Conservation (phyloP, 306 rosid species). For the Luffa aegyptiaca region DNA sequence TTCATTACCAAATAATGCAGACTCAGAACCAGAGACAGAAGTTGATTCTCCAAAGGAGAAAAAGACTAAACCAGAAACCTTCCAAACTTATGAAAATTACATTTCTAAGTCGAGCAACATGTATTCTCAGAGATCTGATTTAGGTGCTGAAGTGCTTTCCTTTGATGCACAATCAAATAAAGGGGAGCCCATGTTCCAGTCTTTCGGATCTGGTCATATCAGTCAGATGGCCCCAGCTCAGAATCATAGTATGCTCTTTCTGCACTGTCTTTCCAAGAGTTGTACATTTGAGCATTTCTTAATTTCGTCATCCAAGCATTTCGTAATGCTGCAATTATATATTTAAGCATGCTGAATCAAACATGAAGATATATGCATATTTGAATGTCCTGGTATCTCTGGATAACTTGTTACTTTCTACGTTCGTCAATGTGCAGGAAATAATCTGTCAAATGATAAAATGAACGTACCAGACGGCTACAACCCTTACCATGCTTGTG, state of each 20-base stretch:
- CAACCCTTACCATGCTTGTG: conserved; percentile 4
- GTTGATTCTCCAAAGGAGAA: conserved; percentile 45
- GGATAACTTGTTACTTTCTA: not conserved
- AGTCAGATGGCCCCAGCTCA: not conserved
- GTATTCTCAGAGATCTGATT: conserved; percentile 42
- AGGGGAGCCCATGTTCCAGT: conserved; percentile 13
- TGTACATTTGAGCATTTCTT: not conserved
- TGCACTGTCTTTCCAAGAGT: not conserved
- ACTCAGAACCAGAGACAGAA: conserved; percentile 31
- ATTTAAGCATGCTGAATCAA: conserved; percentile 4
- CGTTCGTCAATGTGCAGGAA: conserved; percentile 5
- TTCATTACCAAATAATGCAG: conserved; percentile 21
- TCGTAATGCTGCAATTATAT: not conserved
- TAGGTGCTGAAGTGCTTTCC: conserved; percentile 14
- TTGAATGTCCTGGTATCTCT: not conserved
- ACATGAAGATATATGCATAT: not conserved
- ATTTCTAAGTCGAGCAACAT: conserved; percentile 20
- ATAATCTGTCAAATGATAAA: conserved; percentile 4
- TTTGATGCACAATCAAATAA: conserved; percentile 1
- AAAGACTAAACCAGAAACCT: conserved; percentile 22
- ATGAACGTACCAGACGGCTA: conserved; percentile 1
- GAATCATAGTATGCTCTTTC: conserved; percentile 4
- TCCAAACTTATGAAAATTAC: conserved; percentile 20
- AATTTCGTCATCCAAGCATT: not conserved
- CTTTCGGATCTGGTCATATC: conserved; percentile 2